phyloP scores from a whole-genome alignment of 257 asterid species.

The Scutellaria barbata region DNA sequence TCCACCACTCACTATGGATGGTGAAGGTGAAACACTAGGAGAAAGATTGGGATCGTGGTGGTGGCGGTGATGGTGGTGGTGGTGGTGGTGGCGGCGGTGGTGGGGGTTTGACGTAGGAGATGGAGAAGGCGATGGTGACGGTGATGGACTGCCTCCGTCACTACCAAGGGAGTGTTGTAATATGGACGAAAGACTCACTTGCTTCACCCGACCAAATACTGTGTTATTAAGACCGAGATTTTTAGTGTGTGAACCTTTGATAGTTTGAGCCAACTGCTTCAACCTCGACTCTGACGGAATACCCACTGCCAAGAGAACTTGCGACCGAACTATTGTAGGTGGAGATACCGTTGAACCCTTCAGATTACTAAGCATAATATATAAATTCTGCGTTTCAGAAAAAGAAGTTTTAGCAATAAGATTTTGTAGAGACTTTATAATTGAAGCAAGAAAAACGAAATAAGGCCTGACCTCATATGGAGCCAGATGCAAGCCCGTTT shows the following conservation, averaged over 20 bases:
- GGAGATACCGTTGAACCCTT: slow-evolving; percentile 80
- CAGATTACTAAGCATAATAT: slow-evolving; percentile 67
- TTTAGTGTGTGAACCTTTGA: slow-evolving; percentile 66
- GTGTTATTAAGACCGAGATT: slow-evolving; percentile 95
- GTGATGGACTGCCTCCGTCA: slow-evolving; percentile 50
- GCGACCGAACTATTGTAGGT: slow-evolving; percentile 75
- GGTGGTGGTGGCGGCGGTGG: slow-evolving; percentile 52
- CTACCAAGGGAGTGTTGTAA: slow-evolving; percentile 64
- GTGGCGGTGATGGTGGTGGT: slow-evolving; percentile 57
- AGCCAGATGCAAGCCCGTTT: slow-evolving; percentile 70
- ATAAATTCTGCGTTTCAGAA: slow-evolving; percentile 72
- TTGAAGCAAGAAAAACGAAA: slow-evolving; percentile 16
- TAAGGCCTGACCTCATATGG: slow-evolving; percentile 71
- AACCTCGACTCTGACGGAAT: slow-evolving; percentile 70
- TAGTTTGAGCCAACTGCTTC: slow-evolving; percentile 90
- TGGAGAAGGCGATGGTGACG: slow-evolving; percentile 58
- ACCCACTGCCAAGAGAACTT: slow-evolving; percentile 81
- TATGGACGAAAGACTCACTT: slow-evolving; percentile 85
- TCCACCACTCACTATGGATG: slow-evolving; percentile 42
- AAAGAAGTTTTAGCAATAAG: slow-evolving; percentile 22
- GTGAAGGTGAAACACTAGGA: slow-evolving; percentile 77
- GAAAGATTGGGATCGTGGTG: slow-evolving; percentile 46
- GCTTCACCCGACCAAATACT: slow-evolving; percentile 91
- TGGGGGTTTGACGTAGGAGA: slow-evolving; percentile 55
- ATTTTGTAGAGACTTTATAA: slow-evolving; percentile 1